Evolutionary conservation across 441 rosid species (phyloP), one percentile per base, ranked within the genome.

Genomic region (Erodium texanum): DNA sequence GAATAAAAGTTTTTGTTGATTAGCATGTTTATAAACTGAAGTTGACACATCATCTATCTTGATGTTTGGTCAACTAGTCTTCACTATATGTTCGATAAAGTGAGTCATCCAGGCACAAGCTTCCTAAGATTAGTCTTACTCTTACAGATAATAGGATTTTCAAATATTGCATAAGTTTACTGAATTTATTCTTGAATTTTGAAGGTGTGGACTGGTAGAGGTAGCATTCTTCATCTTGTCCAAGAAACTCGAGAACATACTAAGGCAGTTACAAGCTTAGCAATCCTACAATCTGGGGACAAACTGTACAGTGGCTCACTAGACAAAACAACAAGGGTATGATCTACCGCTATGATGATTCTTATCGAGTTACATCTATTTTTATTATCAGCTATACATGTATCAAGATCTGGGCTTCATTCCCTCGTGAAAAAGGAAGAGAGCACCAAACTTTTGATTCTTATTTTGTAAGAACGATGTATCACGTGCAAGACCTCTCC

Each of bases 151-250:
- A n/a, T n/a, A n/a, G n/a, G n/a, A n/a, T n/a, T n/a, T n/a, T n/a
- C n/a, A n/a, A n/a, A n/a, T n/a, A n/a, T n/a, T n/a, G n/a, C n/a
- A n/a, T n/a, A 58, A 62, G 29, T 54, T 73, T 8, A 56, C 63
- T 14, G 27, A 48, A 27, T 74, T 74, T 18, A 65, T 22, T 62
- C 75, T 66, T 64, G 12, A 68, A 68, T 38, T 62, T 63, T 78
- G 77, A 77, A 88, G 94, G 88, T 86, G 65, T 89, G 95, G 95
- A 84, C 87, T 0, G 85, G 87, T 20, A 84, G 77, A 66, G 85
- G 89, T 34, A 85, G 85, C 77, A 67, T 80, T 73, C 88, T 89
- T 72, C 92, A 86, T 74, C 90, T 81, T 27, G 64, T 89, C 70
- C 87, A 84, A 77, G 89, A 85, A 76, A 74, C 81, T 65, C 72